These are phyloP conservation scores for Massariosphaeria phaeospora DNA, from an alignment of 495 filamentous ascomycete genomes.

Conservation along the genomic window DNA sequence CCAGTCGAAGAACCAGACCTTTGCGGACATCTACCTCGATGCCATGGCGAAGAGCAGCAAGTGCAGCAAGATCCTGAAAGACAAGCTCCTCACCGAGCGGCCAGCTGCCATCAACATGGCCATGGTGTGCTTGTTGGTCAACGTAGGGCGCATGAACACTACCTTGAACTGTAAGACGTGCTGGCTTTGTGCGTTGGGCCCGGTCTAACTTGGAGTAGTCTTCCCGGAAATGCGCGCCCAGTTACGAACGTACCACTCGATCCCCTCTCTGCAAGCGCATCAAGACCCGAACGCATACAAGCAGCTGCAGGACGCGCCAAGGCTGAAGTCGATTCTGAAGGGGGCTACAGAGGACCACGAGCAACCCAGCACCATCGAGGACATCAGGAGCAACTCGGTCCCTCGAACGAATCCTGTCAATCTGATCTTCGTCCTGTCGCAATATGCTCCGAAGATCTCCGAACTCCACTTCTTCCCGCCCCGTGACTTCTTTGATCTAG, in stretches of 20 bases:
- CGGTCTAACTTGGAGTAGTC: slow-evolving; percentile 54
- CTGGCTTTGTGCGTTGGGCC: background rate
- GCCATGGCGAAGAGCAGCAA: slow-evolving; percentile 98
- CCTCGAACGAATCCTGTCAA: slow-evolving; percentile 97
- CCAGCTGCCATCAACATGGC: slow-evolving; percentile 94
- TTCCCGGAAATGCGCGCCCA: slow-evolving; percentile 99
- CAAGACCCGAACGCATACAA: slow-evolving; percentile 96
- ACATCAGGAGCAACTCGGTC: slow-evolving; percentile 59
- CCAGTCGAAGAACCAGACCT: slow-evolving; percentile 66
- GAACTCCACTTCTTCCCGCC: slow-evolving; percentile 83
- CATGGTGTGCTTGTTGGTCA: slow-evolving; percentile 97
- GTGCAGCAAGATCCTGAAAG: slow-evolving; percentile 95
- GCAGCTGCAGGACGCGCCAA: slow-evolving; percentile 92
- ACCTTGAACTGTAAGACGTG: slow-evolving; percentile 79
- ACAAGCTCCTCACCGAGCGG: slow-evolving; percentile 90
- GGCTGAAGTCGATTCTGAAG: slow-evolving; percentile 95
- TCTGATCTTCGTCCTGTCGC: slow-evolving; percentile 89
- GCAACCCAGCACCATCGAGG: slow-evolving; percentile 80
- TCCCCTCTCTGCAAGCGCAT: slow-evolving; percentile 89
- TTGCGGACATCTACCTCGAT: slow-evolving; percentile 95
- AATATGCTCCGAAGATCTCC: slow-evolving; percentile 84
- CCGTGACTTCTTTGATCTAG: slow-evolving; percentile 90
- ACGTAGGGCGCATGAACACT: slow-evolving; percentile 97
- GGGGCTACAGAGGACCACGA: slow-evolving; percentile 90
- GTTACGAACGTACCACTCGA: slow-evolving; percentile 95